Evolutionary conservation across 176 grass and related monocot genomes (phyloP).

Genomic region (Lolium perenne): DNA sequence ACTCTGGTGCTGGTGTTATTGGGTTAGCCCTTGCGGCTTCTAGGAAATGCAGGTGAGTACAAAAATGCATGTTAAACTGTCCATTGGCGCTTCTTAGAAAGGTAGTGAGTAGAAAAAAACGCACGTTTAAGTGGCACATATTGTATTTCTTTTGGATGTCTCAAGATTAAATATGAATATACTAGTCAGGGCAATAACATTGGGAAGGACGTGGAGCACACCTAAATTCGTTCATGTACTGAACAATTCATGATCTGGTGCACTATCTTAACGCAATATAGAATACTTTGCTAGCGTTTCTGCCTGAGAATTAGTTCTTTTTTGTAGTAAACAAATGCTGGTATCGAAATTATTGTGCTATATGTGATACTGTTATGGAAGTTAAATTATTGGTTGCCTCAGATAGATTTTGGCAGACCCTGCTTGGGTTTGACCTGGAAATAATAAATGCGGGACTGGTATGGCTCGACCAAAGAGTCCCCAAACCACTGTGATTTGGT

Average conservation of each 20-base stretch:
- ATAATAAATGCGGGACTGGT: not conserved
- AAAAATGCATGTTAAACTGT: slow-evolving; percentile 46
- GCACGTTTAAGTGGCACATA: not conserved
- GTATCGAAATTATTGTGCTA: not conserved
- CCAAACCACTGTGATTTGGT: slow-evolving; percentile 11
- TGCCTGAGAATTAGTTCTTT: slow-evolving; percentile 10
- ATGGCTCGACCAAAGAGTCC: not conserved
- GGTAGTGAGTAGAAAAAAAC: slow-evolving; percentile 55
- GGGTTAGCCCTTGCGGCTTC: slow-evolving; percentile 81
- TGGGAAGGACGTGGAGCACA: not conserved
- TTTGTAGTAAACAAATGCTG: not conserved
- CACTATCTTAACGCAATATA: slow-evolving; percentile 20
- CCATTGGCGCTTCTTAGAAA: slow-evolving; percentile 52
- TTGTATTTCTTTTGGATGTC: slow-evolving; percentile 23
- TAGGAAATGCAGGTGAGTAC: slow-evolving; percentile 82
- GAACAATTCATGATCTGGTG: not conserved
- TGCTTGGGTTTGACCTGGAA: slow-evolving; percentile 12
- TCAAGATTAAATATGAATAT: not conserved
- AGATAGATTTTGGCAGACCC: slow-evolving; percentile 2
- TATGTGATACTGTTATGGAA: not conserved
- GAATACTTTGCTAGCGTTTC: not conserved
- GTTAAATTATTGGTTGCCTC: not conserved
- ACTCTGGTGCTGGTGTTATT: slow-evolving; percentile 89
- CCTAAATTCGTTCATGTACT: not conserved
- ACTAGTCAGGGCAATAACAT: not conserved